Percentiles rank a stretch among this genome's conserved stretches.
phyloP scores from a whole-genome alignment of 768 basidiomycete species.

The Mycena vitilis region DNA sequence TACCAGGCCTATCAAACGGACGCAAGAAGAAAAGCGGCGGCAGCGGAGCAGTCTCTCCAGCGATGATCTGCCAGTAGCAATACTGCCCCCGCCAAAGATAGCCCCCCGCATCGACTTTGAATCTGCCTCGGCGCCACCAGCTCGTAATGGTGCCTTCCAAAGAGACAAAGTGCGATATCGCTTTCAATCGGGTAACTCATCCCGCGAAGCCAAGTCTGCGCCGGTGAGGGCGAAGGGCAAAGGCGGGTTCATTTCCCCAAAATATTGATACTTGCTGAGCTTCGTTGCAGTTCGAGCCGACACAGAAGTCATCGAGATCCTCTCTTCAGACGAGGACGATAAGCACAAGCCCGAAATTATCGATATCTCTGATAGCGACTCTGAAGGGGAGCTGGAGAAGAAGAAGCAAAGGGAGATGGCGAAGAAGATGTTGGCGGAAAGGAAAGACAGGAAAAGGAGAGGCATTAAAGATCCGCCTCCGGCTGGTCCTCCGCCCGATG shows the following conservation, averaged over 20 bases:
- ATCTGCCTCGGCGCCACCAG: constrained; percentile 28
- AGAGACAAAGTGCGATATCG: constrained; percentile 11
- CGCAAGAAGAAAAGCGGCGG: constrained; percentile 23
- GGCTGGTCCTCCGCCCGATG: not conserved
- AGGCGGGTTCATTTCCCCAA: not conserved
- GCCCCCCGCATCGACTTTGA: not conserved
- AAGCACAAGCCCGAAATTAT: constrained; percentile 2
- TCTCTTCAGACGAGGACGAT: constrained; percentile 6
- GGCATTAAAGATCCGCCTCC: not conserved
- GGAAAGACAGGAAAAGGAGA: constrained; percentile 18
- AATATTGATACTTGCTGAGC: not conserved
- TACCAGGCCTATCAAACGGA: constrained; percentile 23
- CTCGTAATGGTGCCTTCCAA: constrained; percentile 5
- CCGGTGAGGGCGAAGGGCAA: constrained; percentile 13
- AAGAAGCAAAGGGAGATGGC: not conserved
- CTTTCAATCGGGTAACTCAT: constrained; percentile 7
- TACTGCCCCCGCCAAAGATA: not conserved
- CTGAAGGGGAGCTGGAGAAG: constrained; percentile 5
- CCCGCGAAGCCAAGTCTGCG: constrained; percentile 13
- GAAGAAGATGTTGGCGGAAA: constrained; percentile 5
- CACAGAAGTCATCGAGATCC: constrained; percentile 6
- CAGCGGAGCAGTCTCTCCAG: constrained; percentile 14
- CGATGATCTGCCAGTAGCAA: constrained; percentile 6
- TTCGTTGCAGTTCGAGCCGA: not conserved
- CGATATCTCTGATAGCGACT: constrained; percentile 15